These are phyloP conservation scores for Sporothrix variecibatus DNA, from an alignment of 2,329 filamentous ascomycete species.

Conservation along the genomic window DNA sequence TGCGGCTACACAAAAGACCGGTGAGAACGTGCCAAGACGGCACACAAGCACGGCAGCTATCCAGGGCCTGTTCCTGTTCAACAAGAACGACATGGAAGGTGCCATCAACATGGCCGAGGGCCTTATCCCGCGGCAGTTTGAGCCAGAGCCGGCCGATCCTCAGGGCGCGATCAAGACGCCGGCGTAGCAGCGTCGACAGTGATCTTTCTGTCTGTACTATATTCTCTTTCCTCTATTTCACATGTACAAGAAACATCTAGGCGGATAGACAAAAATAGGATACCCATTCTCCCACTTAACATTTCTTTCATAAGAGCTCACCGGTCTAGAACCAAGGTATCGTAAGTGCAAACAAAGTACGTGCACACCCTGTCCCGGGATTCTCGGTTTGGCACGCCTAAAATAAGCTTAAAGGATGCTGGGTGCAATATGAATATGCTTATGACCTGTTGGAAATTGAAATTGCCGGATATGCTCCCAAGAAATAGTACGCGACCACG, in stretches of 20 bases:
- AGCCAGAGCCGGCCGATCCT: constrained; percentile 47
- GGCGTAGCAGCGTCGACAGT: constrained; percentile 29
- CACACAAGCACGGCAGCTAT: constrained; percentile 85
- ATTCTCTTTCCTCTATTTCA: background rate
- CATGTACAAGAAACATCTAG: background rate
- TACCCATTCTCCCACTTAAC: background rate
- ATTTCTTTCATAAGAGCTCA: background rate
- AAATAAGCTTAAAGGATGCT: background rate
- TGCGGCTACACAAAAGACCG: constrained; percentile 32
- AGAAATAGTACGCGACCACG: background rate
- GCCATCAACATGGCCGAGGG: constrained; percentile 78
- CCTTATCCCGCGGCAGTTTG: constrained; percentile 60
- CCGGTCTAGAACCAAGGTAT: background rate
- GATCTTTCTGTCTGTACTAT: background rate
- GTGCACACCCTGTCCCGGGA: background rate
- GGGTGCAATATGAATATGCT: background rate
- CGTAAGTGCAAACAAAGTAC: background rate
- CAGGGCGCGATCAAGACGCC: constrained; percentile 47
- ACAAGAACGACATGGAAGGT: constrained; percentile 87
- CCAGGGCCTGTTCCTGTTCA: constrained; percentile 92
- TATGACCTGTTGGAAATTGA: background rate
- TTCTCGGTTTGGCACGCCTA: constrained; percentile 3
- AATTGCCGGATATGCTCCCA: background rate
- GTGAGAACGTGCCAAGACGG: constrained; percentile 43
- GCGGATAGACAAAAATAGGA: constrained; percentile 16